Conservation (phyloP, 768 basidiomycete species). For the Lactarius sanguifluus region DNA sequence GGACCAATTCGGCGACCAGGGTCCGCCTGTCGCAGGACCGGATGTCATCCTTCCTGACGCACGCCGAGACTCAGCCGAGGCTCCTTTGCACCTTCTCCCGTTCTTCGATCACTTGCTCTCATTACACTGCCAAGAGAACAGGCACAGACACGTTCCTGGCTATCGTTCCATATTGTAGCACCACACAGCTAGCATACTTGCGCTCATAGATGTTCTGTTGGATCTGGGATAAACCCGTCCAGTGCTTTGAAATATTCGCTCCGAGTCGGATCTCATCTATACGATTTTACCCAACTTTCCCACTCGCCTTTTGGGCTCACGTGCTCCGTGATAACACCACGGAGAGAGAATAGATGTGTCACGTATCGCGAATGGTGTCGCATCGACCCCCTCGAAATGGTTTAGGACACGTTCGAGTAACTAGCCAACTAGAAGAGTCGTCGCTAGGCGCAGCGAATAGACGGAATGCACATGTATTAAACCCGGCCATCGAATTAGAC, state of each 20-base stretch:
- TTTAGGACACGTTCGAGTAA: neutral
- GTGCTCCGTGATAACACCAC: neutral
- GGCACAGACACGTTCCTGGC: neutral
- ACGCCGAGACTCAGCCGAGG: neutral
- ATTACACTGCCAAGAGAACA: neutral
- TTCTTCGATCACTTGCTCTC: neutral
- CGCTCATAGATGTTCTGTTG: neutral
- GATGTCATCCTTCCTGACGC: slow-evolving; percentile 1
- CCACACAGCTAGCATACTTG: neutral
- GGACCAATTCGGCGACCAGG: neutral
- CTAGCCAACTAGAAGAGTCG: too few relatives aligned
- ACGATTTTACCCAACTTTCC: slow-evolving; percentile 1
- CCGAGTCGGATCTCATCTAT: neutral
- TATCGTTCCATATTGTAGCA: neutral
- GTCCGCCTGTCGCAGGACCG: neutral
- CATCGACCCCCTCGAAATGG: neutral
- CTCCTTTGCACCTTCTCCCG: neutral
- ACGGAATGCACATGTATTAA: too few relatives aligned
- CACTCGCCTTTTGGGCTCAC: neutral
- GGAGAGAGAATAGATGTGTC: neutral
- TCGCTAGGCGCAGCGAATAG: too few relatives aligned
- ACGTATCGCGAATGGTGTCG: neutral
- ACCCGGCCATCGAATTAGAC: too few relatives aligned
- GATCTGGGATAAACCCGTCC: neutral
- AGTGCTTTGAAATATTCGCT: neutral